A percentile compares a stretch with the other conserved stretches of the same genome.
Conservation (phyloP, 176 grass and related monocot species). For the Oryza rufipogon region DNA sequence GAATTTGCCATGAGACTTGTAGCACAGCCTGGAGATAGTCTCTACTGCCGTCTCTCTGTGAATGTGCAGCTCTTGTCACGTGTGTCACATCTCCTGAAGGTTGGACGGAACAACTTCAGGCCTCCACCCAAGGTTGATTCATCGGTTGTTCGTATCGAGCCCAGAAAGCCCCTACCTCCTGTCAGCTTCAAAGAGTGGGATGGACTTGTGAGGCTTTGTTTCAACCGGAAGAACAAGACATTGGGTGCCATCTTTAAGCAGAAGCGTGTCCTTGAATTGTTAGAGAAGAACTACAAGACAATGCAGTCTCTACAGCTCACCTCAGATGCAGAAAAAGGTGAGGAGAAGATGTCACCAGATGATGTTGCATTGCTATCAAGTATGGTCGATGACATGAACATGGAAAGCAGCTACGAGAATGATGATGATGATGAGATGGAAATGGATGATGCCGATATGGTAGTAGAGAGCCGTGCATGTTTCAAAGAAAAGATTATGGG, state of each 20-base stretch:
- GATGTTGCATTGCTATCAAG: slow-evolving; percentile 67
- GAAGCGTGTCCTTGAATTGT: slow-evolving; percentile 68
- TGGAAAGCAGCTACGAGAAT: slow-evolving; percentile 54
- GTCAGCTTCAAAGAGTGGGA: slow-evolving; percentile 96
- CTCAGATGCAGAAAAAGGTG: slow-evolving; percentile 40
- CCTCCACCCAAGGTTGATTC: slow-evolving; percentile 94
- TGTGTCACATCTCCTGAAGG: slow-evolving; percentile 86
- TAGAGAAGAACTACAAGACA: slow-evolving; percentile 98
- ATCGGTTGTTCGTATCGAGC: slow-evolving; percentile 91
- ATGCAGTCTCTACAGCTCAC: slow-evolving; percentile 72
- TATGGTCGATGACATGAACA: slow-evolving; percentile 87
- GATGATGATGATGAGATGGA: slow-evolving; percentile 88
- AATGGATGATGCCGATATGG: slow-evolving; percentile 46
- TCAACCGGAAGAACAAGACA: slow-evolving; percentile 93
- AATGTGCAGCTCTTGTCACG: slow-evolving; percentile 87
- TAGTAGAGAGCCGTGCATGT: slow-evolving; percentile 18
- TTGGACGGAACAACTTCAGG: slow-evolving; percentile 89
- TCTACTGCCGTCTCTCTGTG: slow-evolving; percentile 94
- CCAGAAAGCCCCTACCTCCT: slow-evolving; percentile 77
- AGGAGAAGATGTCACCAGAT: slow-evolving; percentile 52
- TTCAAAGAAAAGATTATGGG: slow-evolving; percentile 91
- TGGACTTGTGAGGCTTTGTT: slow-evolving; percentile 75
- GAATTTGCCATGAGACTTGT: slow-evolving; percentile 97
- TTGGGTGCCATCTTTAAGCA: slow-evolving; percentile 80
- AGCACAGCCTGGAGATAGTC: slow-evolving; percentile 78